Evolutionary conservation across 2,329 filamentous ascomycete species (phyloP), one percentile per base, ranked within the genome.

Genomic region (Colletotrichum musicola): DNA sequence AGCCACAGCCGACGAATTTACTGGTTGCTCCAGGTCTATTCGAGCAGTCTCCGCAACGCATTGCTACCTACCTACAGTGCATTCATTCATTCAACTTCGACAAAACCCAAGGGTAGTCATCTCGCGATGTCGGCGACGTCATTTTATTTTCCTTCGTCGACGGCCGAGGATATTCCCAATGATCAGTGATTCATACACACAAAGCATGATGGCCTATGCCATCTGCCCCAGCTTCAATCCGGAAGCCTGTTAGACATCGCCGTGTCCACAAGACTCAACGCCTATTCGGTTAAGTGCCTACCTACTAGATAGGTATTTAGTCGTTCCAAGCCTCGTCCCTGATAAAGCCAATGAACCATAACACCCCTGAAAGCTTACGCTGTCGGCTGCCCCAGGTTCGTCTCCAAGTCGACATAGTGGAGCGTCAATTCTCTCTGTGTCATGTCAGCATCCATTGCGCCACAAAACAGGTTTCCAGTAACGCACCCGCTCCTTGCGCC

Each of bases 401-500:
- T 86, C 76, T 90, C 88, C 68, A 91, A 78, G 68, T 91, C 89
- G 50, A 84, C 84, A 68, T 91, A 91, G 72, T 88, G 83, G 53
- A 91, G 78, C 7, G 86, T 86, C 67, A 91, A 83, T 73, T 90
- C 88, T 62, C 88, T 82, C 89, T 90, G 71, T 53, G 59, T 35
- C 13, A 9, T 13, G 42, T 4, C 46, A 42, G 64, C 76, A 68
- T 18, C 51, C 5, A 20, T 12, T 20, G 10, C 30, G 30, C 30
- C 10, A 9, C 10, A 9, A 35, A 3, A 35, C 10, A 35, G 30
- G 7, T 46, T 12, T 46, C 25, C 16, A 20, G 12, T 13, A 25
- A 82, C 87, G 76, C 83, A 91, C 89, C 71, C 89, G 82, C 72
- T 90, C 88, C 76, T 89, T 89, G 55, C 85, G 84, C 89, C 89